Conservation (phyloP, 495 filamentous ascomycete species). For the Aspergillus ellipticus region DNA sequence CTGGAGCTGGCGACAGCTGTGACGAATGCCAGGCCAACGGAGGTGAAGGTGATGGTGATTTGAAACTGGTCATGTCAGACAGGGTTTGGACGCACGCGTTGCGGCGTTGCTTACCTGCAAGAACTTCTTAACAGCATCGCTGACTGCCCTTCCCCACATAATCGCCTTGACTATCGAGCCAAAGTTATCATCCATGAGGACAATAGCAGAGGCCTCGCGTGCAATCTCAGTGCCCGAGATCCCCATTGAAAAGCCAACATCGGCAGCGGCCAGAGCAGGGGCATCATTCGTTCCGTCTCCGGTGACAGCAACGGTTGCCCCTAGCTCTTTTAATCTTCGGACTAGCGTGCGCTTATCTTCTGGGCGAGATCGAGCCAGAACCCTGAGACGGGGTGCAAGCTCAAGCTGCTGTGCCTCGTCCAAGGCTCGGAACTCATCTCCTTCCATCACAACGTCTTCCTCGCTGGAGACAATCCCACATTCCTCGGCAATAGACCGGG, state of each 20-base stretch:
- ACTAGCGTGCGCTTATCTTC: slow-evolving; percentile 68
- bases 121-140: slow-evolving; percentile 79
- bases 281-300: slow-evolving; percentile 94
- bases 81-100: background rate
- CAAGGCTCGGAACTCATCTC: slow-evolving; percentile 60
- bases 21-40: slow-evolving; percentile 71
- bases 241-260: slow-evolving; percentile 72
- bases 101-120: slow-evolving; percentile 41
- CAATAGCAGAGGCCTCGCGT: slow-evolving; percentile 77
- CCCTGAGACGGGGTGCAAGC: slow-evolving; percentile 56
- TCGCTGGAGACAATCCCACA: slow-evolving; percentile 46
- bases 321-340: slow-evolving; percentile 63
- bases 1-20: slow-evolving; percentile 59
- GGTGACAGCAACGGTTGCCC: slow-evolving; percentile 87
- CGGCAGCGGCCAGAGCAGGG: slow-evolving; percentile 84
- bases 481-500: slow-evolving; percentile 65
- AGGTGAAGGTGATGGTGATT: slow-evolving; percentile 78
- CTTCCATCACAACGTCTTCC: slow-evolving; percentile 52
- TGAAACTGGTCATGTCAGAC: slow-evolving; percentile 54
- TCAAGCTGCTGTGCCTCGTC: slow-evolving; percentile 56
- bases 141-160: slow-evolving; percentile 82
- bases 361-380: slow-evolving; percentile 63
- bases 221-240: slow-evolving; percentile 61
- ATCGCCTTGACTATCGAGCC: slow-evolving; percentile 72
- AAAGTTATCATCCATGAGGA: slow-evolving; percentile 84